These are phyloP conservation scores for Microcera coccophila DNA, from an alignment of 2,329 filamentous ascomycete species.

Conservation along the genomic window DNA sequence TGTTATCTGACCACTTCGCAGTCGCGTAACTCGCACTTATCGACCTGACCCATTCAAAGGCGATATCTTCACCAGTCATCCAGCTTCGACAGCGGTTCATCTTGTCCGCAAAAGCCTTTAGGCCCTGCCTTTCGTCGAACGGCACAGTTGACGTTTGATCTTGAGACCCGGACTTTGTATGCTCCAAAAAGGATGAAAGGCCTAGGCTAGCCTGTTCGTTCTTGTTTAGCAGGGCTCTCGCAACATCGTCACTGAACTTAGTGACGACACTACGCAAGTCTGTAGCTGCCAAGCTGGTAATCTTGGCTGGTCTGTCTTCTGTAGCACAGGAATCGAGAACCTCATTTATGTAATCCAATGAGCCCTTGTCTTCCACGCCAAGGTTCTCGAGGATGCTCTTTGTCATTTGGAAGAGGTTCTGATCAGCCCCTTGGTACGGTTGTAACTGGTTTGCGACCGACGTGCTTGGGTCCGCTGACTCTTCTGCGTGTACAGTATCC, in stretches of 20 bases:
- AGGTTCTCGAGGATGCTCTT: constrained; percentile 54
- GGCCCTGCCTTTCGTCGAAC: constrained; percentile 51
- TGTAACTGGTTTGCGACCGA: constrained; percentile 53
- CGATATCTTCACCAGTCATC: constrained; percentile 54
- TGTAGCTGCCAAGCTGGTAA: constrained; percentile 43
- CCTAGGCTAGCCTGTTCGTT: constrained; percentile 50
- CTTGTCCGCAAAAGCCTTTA: constrained; percentile 49
- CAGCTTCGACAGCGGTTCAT: constrained; percentile 43
- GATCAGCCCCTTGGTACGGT: constrained; percentile 54
- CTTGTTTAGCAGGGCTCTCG: constrained; percentile 50
- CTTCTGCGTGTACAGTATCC: constrained; percentile 52
- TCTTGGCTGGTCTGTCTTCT: constrained; percentile 48
- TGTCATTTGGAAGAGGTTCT: constrained; percentile 52
- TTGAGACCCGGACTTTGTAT: constrained; percentile 55
- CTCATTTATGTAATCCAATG: constrained; percentile 45
- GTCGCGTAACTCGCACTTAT: constrained; percentile 49
- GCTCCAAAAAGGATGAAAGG: constrained; percentile 60
- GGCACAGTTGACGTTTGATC: constrained; percentile 43
- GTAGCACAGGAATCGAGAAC: constrained; percentile 50
- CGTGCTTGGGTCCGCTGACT: constrained; percentile 49
- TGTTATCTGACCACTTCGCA: constrained; percentile 55
- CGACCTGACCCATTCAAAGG: constrained; percentile 54
- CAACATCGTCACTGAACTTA: constrained; percentile 51
- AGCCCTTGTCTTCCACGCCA: constrained; percentile 48
- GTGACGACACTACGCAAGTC: constrained; percentile 49